phyloP scores from a whole-genome alignment of 208 protist species.

The Leishmania aethiopica region DNA sequence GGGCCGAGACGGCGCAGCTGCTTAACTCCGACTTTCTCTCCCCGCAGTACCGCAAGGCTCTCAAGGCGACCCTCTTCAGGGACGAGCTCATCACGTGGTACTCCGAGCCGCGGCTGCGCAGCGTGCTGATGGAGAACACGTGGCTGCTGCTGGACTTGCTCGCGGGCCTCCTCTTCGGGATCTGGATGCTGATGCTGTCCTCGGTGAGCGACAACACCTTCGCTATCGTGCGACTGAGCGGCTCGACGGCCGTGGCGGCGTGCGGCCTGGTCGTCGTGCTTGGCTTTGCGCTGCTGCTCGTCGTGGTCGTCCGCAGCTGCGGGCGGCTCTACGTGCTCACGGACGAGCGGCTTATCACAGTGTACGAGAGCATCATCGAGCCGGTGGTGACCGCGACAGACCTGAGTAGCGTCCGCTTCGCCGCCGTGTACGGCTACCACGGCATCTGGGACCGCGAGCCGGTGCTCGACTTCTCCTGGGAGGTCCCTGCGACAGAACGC shows the following conservation, averaged over 20 bases:
- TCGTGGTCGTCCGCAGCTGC: slow-evolving; percentile 39
- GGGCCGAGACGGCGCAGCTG: slow-evolving; percentile 56
- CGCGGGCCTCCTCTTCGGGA: slow-evolving; percentile 39
- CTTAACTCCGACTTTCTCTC: slow-evolving; percentile 43
- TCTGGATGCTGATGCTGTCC: slow-evolving; percentile 52
- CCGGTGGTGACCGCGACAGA: slow-evolving; percentile 48
- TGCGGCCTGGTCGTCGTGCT: slow-evolving; percentile 39
- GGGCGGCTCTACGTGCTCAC: slow-evolving; percentile 59
- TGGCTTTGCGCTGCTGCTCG: slow-evolving; percentile 39
- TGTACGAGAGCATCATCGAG: slow-evolving; percentile 49
- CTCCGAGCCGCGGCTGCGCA: slow-evolving; percentile 38
- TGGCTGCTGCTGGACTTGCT: slow-evolving; percentile 53
- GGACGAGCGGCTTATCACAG: slow-evolving; percentile 51
- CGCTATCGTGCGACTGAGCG: slow-evolving; percentile 39
- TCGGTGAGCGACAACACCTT: slow-evolving; percentile 39
- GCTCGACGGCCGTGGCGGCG: slow-evolving; percentile 36
- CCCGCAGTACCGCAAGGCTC: slow-evolving; percentile 28
- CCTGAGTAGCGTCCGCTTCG: slow-evolving; percentile 42
- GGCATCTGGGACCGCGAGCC: slow-evolving; percentile 26
- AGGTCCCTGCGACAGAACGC: slow-evolving; percentile 55
- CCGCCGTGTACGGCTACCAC: slow-evolving; percentile 56
- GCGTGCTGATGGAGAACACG: slow-evolving; percentile 44
- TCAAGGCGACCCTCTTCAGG: slow-evolving; percentile 35
- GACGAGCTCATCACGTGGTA: slow-evolving; percentile 65
- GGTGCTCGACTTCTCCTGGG: slow-evolving; percentile 57